phyloP scores from a whole-genome alignment of 2,329 filamentous ascomycete species.

The Colletotrichum chrysophilum region DNA sequence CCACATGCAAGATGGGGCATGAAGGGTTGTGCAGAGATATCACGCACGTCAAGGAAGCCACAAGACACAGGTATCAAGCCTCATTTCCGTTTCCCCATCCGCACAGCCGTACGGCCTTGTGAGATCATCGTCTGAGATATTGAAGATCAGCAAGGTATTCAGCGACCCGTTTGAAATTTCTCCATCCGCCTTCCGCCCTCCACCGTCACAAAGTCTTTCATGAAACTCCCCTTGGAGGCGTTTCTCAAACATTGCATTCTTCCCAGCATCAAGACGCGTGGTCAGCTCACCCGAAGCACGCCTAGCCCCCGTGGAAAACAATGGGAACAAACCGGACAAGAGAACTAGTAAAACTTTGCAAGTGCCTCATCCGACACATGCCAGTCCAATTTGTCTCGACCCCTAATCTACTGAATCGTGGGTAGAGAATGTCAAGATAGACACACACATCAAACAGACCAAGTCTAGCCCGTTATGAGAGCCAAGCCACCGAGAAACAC shows the following conservation, averaged over 20 bases:
- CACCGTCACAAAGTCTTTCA: neutral
- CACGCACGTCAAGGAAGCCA: neutral
- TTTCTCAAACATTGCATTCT: neutral
- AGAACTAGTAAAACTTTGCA: neutral
- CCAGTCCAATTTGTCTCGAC: neutral
- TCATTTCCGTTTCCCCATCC: neutral
- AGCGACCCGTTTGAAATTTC: neutral
- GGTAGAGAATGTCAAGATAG: neutral
- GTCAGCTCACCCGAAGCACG: neutral
- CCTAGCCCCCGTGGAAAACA: neutral
- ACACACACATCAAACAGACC: neutral
- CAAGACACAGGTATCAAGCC: neutral
- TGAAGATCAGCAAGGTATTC: neutral
- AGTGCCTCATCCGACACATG: constrained; percentile 18
- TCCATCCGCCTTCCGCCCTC: neutral
- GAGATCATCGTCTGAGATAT: neutral
- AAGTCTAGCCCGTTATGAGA: neutral
- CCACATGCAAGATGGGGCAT: neutral
- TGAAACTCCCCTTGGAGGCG: neutral
- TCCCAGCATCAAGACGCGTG: neutral
- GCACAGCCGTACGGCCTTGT: neutral
- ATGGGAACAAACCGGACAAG: neutral
- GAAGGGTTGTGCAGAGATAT: neutral
- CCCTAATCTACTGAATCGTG: neutral
- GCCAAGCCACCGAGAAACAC: constrained; percentile 1